These are phyloP conservation scores for Fraxinus excelsior DNA, from an alignment of 257 asterid genomes.

Conservation along the genomic window DNA sequence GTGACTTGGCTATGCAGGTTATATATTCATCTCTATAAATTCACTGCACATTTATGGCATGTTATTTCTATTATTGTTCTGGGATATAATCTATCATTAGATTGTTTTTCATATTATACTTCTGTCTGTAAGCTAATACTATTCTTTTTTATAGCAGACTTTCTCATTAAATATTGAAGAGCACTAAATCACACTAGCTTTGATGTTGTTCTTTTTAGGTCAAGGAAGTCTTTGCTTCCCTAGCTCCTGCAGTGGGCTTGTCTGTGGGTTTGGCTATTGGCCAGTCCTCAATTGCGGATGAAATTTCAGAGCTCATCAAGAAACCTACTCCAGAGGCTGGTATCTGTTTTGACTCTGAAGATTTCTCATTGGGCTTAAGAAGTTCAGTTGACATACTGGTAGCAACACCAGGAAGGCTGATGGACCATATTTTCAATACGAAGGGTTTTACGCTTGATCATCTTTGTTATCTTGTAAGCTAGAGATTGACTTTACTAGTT, in stretches of 20 bases:
- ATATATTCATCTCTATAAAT: background rate
- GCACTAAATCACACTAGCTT: background rate
- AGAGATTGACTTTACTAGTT: constrained; percentile 8
- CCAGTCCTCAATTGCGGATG: constrained; percentile 92
- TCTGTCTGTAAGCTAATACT: background rate
- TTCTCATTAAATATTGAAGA: background rate
- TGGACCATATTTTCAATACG: constrained; percentile 90
- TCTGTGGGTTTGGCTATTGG: constrained; percentile 97
- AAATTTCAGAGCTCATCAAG: constrained; percentile 70
- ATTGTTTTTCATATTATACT: background rate
- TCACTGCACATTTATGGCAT: background rate
- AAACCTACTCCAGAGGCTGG: constrained; percentile 58
- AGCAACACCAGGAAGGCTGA: constrained; percentile 94
- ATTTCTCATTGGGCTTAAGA: constrained; percentile 43
- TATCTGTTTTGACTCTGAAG: constrained; percentile 52
- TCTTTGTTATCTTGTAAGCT: constrained; percentile 84
- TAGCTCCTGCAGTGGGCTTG: constrained; percentile 93
- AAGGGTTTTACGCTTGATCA: constrained; percentile 90
- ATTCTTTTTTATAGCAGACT: background rate
- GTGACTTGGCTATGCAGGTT: constrained; percentile 93
- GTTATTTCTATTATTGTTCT: background rate
- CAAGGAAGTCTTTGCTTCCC: constrained; percentile 73
- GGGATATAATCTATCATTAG: background rate
- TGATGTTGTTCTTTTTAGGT: constrained; percentile 52
- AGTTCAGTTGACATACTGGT: constrained; percentile 89